These are phyloP conservation scores for Phytophthora ramorum DNA, from an alignment of 352 stramenopile genomes.

Conservation along the genomic window DNA sequence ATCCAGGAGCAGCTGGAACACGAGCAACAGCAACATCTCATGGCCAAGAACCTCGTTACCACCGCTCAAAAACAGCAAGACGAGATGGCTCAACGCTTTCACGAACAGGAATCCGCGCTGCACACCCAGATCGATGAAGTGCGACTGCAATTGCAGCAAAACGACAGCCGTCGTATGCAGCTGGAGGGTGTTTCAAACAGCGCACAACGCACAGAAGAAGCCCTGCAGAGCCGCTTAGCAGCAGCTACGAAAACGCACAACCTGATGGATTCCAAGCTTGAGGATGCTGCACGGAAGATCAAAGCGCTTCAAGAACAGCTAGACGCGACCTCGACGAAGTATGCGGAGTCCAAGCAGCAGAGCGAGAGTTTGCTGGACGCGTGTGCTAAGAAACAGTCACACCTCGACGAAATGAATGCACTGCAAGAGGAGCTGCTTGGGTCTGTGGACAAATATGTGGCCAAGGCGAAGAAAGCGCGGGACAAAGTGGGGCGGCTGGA, in stretches of 20 bases:
- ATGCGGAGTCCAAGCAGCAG: slow-evolving; percentile 26
- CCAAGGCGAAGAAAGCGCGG: slow-evolving; percentile 32
- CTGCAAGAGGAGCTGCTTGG: slow-evolving; percentile 76
- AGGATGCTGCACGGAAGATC: slow-evolving; percentile 29
- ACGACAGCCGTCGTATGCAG: slow-evolving; percentile 17
- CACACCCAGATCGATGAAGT: slow-evolving; percentile 36
- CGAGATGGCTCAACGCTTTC: slow-evolving; percentile 25
- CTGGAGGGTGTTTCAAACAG: slow-evolving; percentile 21
- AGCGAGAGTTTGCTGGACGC: slow-evolving; percentile 27
- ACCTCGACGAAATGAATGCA: slow-evolving; percentile 67
- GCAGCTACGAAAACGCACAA: slow-evolving; percentile 37
- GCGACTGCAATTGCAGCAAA: slow-evolving; percentile 40
- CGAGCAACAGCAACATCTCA: slow-evolving; percentile 31
- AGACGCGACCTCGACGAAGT: slow-evolving; percentile 13
- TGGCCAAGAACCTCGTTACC: slow-evolving; percentile 27
- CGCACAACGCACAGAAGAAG: slow-evolving; percentile 25
- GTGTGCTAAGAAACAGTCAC: slow-evolving; percentile 26
- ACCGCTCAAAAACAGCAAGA: slow-evolving; percentile 25
- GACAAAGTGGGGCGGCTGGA: slow-evolving; percentile 41
- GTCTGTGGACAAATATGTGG: slow-evolving; percentile 59
- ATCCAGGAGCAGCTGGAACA: slow-evolving; percentile 33
- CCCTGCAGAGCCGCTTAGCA: slow-evolving; percentile 27
- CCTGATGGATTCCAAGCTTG: slow-evolving; percentile 27
- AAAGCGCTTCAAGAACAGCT: slow-evolving; percentile 30
- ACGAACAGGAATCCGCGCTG: slow-evolving; percentile 38